These are phyloP conservation scores for Pulicaria dysenterica DNA, from an alignment of 129 eudicot genomes.

Conservation along the genomic window DNA sequence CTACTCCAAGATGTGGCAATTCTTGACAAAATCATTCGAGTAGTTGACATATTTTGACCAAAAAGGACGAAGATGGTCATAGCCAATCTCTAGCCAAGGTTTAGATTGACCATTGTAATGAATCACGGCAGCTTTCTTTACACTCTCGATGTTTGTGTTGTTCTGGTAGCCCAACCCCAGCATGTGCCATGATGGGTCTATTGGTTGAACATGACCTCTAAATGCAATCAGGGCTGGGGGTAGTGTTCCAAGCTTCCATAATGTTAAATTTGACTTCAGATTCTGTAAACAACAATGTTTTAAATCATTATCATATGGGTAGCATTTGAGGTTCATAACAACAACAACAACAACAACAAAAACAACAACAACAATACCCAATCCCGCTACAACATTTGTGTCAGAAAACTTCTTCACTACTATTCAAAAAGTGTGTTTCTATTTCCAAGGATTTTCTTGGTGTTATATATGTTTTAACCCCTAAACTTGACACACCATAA, in stretches of 20 bases:
- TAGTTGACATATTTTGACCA: conserved; percentile 92
- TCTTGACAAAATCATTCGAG: conserved; percentile 80
- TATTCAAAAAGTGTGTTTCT: neutral
- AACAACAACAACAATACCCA: too few species aligned
- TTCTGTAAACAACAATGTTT: conserved; percentile 50
- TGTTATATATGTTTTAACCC: too few species aligned
- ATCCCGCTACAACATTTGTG: too few species aligned
- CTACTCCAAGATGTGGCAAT: conserved; percentile 88
- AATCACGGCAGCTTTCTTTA: conserved; percentile 90
- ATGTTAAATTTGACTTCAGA: conserved; percentile 78
- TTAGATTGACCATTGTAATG: conserved; percentile 98
- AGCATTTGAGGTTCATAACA: neutral
- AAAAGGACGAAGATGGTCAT: conserved; percentile 90
- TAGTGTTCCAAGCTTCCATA: conserved; percentile 97
- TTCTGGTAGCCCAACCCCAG: conserved; percentile 96
- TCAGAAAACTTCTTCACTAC: neutral
- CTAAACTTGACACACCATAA: too few species aligned
- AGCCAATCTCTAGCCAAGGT: conserved; percentile 96
- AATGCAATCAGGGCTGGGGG: conserved; percentile 98
- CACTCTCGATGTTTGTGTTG: conserved; percentile 68
- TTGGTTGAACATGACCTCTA: conserved; percentile 79
- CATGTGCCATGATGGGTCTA: conserved; percentile 97
- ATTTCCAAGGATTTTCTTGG: neutral
- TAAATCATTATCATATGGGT: neutral
- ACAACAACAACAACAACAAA: too few species aligned